A percentile compares a stretch with the other conserved stretches of the same genome.
These are phyloP conservation scores for Fusarium nurragi DNA, from an alignment of 2,329 filamentous ascomycete genomes.

Conservation along the genomic window DNA sequence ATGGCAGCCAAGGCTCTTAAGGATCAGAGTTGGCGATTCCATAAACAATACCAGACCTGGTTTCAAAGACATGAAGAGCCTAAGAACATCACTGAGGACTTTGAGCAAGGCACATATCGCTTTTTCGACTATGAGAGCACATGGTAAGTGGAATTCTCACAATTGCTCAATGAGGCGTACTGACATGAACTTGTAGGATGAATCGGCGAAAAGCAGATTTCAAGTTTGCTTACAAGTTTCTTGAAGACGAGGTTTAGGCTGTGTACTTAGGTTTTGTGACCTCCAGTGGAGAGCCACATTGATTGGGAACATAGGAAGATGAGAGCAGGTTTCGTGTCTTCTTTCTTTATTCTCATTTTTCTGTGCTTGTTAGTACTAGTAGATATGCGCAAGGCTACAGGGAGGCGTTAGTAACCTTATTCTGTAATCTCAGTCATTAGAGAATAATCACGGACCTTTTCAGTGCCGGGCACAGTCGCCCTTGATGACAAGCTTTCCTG, in stretches of 20 bases:
- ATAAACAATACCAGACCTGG: slow-evolving; percentile 99
- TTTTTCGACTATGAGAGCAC: slow-evolving; percentile 99
- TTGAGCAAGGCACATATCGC: slow-evolving; percentile 97
- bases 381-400: slow-evolving; percentile 26
- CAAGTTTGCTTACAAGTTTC: slow-evolving; percentile 97
- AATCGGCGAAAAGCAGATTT: slow-evolving; percentile 97
- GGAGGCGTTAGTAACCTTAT: slow-evolving; percentile 25
- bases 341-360: slow-evolving; percentile 18
- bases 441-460: slow-evolving; percentile 34
- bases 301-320: slow-evolving; percentile 20
- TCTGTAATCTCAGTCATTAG: slow-evolving; percentile 13
- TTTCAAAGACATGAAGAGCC: slow-evolving; percentile 98
- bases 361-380: slow-evolving; percentile 28
- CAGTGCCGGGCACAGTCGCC: slow-evolving; percentile 22
- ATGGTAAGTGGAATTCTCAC: slow-evolving; percentile 71
- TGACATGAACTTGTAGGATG: slow-evolving; percentile 73
- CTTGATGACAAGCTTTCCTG: slow-evolving; percentile 2
- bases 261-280: slow-evolving; percentile 34
- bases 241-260: slow-evolving; percentile 85
- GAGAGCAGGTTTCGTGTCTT: slow-evolving; percentile 20
- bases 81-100: slow-evolving; percentile 98
- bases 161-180: neutral
- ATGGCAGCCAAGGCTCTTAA: slow-evolving; percentile 96
- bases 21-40: slow-evolving; percentile 97
- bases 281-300: slow-evolving; percentile 18